Evolutionary conservation across 768 basidiomycete genomes (phyloP).

Genomic region (Phaeotremella fagi): DNA sequence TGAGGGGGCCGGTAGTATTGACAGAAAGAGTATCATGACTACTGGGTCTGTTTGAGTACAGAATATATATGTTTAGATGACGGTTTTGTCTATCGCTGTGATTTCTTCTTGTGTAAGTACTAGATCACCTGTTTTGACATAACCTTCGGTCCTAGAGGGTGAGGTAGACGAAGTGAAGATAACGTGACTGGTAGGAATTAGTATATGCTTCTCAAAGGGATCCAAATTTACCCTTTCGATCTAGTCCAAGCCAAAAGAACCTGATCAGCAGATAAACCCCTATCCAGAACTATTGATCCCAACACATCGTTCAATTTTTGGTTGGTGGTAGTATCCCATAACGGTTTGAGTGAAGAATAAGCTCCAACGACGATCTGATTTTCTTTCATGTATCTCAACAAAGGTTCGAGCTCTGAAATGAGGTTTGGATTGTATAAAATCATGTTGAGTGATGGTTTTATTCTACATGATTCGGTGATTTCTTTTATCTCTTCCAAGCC

Average conservation of each 20-base stretch:
- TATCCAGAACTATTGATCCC: conserved; percentile 10
- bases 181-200: conserved; percentile 17
- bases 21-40: too few species aligned
- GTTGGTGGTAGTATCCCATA: conserved; percentile 4
- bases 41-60: too few species aligned
- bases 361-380: conserved; percentile 21
- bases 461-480: conserved; percentile 5
- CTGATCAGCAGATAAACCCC: conserved; percentile 27
- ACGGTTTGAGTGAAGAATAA: conserved; percentile 20
- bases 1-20: too few species aligned
- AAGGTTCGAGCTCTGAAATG: not conserved
- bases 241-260: conserved; percentile 35
- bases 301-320: conserved; percentile 13
- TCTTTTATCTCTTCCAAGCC: conserved; percentile 16
- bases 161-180: conserved; percentile 20
- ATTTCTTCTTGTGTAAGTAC: conserved; percentile 33
- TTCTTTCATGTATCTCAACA: conserved; percentile 14
- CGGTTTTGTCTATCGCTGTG: conserved; percentile 30
- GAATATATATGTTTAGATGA: too few species aligned
- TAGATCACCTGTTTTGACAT: conserved; percentile 21
- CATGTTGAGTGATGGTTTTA: conserved; percentile 32
- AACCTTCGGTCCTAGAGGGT: conserved; percentile 10
- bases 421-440: conserved; percentile 26
- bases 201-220: not conserved
- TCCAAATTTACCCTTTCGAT: conserved; percentile 24